Conservation (phyloP, 805 yeast genomes). For the Yarrowia sp. region DNA sequence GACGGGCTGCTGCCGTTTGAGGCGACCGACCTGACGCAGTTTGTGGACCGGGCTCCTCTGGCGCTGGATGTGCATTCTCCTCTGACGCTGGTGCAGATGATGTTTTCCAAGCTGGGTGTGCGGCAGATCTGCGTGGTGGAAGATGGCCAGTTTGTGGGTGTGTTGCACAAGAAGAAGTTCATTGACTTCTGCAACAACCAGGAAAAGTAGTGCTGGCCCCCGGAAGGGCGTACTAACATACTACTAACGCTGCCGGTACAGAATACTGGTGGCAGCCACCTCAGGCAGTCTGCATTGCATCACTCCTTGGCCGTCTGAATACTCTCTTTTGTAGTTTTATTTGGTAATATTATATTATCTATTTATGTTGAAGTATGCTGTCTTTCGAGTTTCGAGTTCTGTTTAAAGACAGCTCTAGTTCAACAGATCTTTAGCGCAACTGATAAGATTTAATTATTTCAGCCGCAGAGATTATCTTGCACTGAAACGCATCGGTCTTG, state of each 20-base stretch:
- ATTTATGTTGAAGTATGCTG: background rate
- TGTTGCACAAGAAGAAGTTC: conserved; percentile 52
- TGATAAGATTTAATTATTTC: background rate
- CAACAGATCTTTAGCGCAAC: background rate
- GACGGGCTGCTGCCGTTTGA: conserved; percentile 24
- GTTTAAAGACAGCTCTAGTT: no score
- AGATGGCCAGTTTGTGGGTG: conserved; percentile 49
- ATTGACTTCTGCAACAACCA: conserved; percentile 43
- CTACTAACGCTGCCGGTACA: no score
- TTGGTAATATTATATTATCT: background rate
- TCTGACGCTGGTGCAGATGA: conserved; percentile 48
- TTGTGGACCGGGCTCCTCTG: conserved; percentile 48
- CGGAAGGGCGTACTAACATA: background rate
- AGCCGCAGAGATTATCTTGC: background rate
- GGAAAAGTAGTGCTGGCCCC: background rate
- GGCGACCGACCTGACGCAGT: conserved; percentile 43
- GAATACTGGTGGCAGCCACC: no score
- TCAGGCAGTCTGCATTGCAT: background rate
- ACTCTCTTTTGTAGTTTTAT: background rate
- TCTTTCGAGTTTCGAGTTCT: no score
- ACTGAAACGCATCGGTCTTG: no score
- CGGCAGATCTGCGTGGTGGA: conserved; percentile 47
- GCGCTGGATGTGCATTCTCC: conserved; percentile 49
- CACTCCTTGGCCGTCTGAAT: background rate
- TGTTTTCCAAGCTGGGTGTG: conserved; percentile 52